Conservation (phyloP, 257 asterid genomes). For the Vinca minor region DNA sequence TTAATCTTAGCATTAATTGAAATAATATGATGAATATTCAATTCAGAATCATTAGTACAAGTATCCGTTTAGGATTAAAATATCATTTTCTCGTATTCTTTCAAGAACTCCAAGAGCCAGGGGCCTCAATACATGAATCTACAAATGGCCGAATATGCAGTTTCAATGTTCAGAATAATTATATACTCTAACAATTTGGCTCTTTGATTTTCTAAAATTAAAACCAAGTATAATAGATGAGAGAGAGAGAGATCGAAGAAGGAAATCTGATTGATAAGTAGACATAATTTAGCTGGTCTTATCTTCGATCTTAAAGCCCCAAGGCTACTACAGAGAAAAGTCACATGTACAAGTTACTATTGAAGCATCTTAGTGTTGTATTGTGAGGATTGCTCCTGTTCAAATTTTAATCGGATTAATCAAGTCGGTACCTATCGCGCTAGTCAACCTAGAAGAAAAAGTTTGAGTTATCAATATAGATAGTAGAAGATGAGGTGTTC, state of each 20-base stretch:
- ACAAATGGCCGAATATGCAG: conserved; percentile 10
- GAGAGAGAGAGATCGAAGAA: neutral
- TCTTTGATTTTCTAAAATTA: neutral
- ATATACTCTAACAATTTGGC: neutral
- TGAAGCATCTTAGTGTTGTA: no score
- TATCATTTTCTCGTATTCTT: conserved; percentile 13
- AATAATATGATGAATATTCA: neutral
- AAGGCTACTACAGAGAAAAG: no score
- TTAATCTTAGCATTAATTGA: no score
- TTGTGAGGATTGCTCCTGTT: no score
- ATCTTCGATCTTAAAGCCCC: no score
- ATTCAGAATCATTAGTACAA: conserved; percentile 9
- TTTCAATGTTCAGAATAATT: no score
- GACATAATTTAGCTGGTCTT: no score
- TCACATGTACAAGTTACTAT: no score
- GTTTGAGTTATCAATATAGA: neutral
- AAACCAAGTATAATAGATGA: conserved; percentile 16
- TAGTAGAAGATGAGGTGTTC: neutral
- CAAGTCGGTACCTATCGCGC: no score
- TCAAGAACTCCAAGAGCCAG: conserved; percentile 24
- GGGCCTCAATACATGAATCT: neutral
- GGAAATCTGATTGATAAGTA: no score
- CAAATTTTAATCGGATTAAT: no score
- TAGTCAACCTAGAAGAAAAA: no score
- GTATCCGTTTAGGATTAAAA: conserved; percentile 3